Evolutionary conservation across 2,329 filamentous ascomycete species (phyloP), one percentile per base, ranked within the genome.

Genomic region (Plenodomus tracheiphilus): DNA sequence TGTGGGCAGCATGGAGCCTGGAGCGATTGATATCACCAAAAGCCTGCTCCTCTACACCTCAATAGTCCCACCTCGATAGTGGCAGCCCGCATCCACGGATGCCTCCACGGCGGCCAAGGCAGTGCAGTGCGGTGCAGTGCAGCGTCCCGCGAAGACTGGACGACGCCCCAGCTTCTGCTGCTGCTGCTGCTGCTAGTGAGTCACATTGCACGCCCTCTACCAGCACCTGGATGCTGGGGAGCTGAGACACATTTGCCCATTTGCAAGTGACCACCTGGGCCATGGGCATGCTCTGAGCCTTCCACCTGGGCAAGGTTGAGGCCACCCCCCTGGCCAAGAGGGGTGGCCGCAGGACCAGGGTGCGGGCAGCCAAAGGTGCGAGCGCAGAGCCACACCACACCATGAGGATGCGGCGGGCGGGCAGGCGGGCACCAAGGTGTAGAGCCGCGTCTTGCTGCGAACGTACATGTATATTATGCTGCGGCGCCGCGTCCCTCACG

Each of bases 201-300:
- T 69, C 66, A 69, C 60, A 58, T 58, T 56, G 45, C 47, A 43
- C 53, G 56, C 51, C 62, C 47, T 54, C 46, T 40, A 32, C 49
- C 43, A 32, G 28, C 28, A 32, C 28, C 28, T 32, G 28, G 44
- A 30, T 41, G 17, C 40, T 35, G 49, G 47, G 51, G 38, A 53
- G 42, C 54, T 59, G 56, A 59, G 56, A 59, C 56, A 53, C 28
- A 32, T 15, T 32, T 46, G 49, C 47, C 38, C 35, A 44, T 51
- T 20, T 50, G 49, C 50, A 30, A 52, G 56, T 69, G 66, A 69
- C 65, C 66, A 55, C 55, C 46, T 54, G n/a, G n/a, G n/a, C n/a
- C n/a, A n/a, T n/a, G n/a, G n/a, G n/a, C n/a, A n/a, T n/a, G n/a
- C n/a, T n/a, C n/a, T n/a, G n/a, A n/a, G n/a, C n/a, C n/a, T n/a